Percentiles rank a stretch among this genome's conserved stretches.
phyloP scores from a whole-genome alignment of 805 yeast species.

The Teunomyces barrocoloradensis region DNA sequence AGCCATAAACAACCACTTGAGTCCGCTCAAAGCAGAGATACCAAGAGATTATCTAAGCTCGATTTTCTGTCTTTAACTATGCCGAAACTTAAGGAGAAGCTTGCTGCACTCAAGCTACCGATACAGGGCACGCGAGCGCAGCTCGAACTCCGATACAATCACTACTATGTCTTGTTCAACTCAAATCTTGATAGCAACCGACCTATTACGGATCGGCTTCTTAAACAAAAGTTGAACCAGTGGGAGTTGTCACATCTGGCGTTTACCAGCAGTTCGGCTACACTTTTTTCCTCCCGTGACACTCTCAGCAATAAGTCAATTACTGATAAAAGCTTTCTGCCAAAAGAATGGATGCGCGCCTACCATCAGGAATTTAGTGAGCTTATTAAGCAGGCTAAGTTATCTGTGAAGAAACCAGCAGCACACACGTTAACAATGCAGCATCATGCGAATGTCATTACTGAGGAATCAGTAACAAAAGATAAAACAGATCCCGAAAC shows the following conservation, averaged over 20 bases:
- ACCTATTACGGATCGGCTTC: constrained; percentile 56
- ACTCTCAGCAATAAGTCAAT: constrained; percentile 29
- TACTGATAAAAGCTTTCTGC: constrained; percentile 47
- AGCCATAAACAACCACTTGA: constrained; percentile 31
- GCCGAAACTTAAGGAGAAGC: constrained; percentile 58
- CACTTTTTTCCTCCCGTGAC: constrained; percentile 18
- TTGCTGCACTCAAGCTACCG: constrained; percentile 54
- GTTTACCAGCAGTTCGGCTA: constrained; percentile 17
- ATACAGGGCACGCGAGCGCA: constrained; percentile 60
- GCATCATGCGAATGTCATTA: no score
- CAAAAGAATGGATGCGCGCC: constrained; percentile 40
- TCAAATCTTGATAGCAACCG: constrained; percentile 71
- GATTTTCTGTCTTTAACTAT: constrained; percentile 61
- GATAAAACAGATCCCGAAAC: not conserved
- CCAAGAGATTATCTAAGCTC: constrained; percentile 55
- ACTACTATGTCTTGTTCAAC: constrained; percentile 75
- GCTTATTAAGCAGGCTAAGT: constrained; percentile 37
- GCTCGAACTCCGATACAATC: constrained; percentile 69
- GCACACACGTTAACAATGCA: no score
- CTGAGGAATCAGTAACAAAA: not conserved
- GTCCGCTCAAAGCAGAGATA: constrained; percentile 17
- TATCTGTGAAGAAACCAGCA: constrained; percentile 2
- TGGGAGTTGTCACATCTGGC: constrained; percentile 59
- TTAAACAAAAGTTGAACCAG: constrained; percentile 54
- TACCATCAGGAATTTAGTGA: constrained; percentile 40